Conservation (phyloP, 192 early-diverging fungal genomes). For the Umbelopsis sp. region DNA sequence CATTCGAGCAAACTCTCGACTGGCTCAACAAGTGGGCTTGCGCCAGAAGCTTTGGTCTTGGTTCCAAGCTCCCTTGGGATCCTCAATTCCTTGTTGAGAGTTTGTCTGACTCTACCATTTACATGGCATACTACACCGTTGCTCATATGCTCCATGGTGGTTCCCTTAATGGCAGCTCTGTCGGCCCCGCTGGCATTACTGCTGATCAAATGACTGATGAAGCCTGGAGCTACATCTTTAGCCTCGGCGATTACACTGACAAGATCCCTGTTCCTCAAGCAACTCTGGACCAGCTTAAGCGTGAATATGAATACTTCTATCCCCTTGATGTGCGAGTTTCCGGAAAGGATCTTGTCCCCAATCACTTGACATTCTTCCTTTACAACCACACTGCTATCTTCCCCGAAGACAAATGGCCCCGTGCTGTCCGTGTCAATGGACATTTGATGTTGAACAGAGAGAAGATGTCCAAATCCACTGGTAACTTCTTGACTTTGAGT, state of each 20-base stretch:
- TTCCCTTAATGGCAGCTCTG: constrained; percentile 79
- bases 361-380: constrained; percentile 97
- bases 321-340: constrained; percentile 95
- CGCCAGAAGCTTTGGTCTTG: constrained; percentile 91
- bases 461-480: constrained; percentile 99
- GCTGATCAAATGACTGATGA: constrained; percentile 89
- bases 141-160: constrained; percentile 88
- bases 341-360: constrained; percentile 96
- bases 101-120: constrained; percentile 97
- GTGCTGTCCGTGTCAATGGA: constrained; percentile 86
- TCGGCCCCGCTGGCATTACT: constrained; percentile 76
- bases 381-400: constrained; percentile 98
- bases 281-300: constrained; percentile 76
- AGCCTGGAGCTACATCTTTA: constrained; percentile 92
- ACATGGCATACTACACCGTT: constrained; percentile 99
- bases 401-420: constrained; percentile 90
- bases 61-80: constrained; percentile 94
- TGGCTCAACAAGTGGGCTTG: constrained; percentile 99
- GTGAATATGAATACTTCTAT: constrained; percentile 97
- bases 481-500: constrained; percentile 89
- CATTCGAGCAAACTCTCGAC: constrained; percentile 83
- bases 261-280: constrained; percentile 65
- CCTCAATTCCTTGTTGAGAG: constrained; percentile 91
- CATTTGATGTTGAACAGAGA: constrained; percentile 93
- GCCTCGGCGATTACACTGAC: constrained; percentile 61